phyloP scores from a whole-genome alignment of 2,329 filamentous ascomycete species.

The Beauveria caledonica region DNA sequence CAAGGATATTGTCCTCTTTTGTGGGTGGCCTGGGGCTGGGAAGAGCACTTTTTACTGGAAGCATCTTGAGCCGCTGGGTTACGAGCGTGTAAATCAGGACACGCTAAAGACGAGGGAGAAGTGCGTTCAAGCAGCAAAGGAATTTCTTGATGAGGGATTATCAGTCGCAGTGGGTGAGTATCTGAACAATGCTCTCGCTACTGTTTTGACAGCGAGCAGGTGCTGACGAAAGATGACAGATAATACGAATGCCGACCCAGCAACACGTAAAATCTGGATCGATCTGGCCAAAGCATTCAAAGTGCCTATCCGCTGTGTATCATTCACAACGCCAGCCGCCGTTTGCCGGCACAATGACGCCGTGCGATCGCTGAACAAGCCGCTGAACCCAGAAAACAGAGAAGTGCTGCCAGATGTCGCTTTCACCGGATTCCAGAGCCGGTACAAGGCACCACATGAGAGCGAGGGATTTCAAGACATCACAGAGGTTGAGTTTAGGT shows the following conservation, averaged over 20 bases:
- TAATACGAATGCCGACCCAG: slow-evolving; percentile 85
- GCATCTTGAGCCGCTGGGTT: slow-evolving; percentile 67
- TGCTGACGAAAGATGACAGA: slow-evolving; percentile 43
- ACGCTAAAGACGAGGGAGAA: slow-evolving; percentile 64
- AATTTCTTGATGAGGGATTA: slow-evolving; percentile 53
- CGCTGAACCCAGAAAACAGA: slow-evolving; percentile 79
- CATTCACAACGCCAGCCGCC: slow-evolving; percentile 65
- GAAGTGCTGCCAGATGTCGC: slow-evolving; percentile 67
- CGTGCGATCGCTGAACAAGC: slow-evolving; percentile 61
- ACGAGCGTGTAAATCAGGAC: slow-evolving; percentile 86
- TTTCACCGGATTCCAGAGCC: slow-evolving; percentile 65
- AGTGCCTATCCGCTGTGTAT: slow-evolving; percentile 75
- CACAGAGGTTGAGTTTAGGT: slow-evolving; percentile 64
- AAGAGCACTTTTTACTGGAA: slow-evolving; percentile 89
- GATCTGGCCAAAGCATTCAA: slow-evolving; percentile 60
- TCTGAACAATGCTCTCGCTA: slow-evolving; percentile 8
- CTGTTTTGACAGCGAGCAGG: neutral
- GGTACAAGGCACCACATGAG: slow-evolving; percentile 62
- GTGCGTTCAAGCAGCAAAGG: slow-evolving; percentile 63
- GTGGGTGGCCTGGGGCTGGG: slow-evolving; percentile 80
- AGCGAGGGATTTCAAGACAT: slow-evolving; percentile 83
- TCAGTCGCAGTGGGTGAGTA: slow-evolving; percentile 71
- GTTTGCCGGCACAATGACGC: slow-evolving; percentile 81
- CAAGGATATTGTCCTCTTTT: slow-evolving; percentile 74
- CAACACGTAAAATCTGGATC: slow-evolving; percentile 72